These are phyloP conservation scores for Penicillium sclerotiorum DNA, from an alignment of 2,329 filamentous ascomycete species.

Conservation along the genomic window DNA sequence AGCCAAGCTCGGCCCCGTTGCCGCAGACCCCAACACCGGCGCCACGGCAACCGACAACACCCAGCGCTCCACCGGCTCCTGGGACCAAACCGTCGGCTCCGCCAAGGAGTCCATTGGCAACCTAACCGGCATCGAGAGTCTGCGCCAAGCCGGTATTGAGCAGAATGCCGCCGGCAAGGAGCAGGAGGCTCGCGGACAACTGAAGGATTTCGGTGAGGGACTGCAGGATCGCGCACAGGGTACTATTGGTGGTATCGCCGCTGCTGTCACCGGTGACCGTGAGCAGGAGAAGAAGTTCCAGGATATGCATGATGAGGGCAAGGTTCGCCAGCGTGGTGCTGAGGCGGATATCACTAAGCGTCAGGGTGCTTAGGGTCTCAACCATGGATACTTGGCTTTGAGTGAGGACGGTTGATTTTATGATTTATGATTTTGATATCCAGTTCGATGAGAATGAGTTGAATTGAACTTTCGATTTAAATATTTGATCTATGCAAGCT, in stretches of 20 bases:
- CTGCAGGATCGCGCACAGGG: conserved; percentile 69
- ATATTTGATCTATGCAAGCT: no score
- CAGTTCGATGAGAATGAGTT: no score
- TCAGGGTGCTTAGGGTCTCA: conserved; percentile 2
- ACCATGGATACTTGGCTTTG: no score
- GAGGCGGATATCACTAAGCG: conserved; percentile 77
- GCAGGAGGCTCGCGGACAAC: conserved; percentile 80
- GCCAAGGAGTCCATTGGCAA: conserved; percentile 81
- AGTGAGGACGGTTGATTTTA: not conserved
- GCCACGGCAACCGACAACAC: conserved; percentile 71
- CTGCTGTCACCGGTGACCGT: conserved; percentile 72
- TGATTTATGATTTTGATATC: no score
- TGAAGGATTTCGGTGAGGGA: conserved; percentile 73
- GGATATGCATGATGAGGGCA: conserved; percentile 75
- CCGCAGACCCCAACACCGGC: conserved; percentile 66
- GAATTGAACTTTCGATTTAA: no score
- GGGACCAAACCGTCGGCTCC: conserved; percentile 87
- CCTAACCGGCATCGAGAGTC: conserved; percentile 70
- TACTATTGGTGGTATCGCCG: conserved; percentile 68
- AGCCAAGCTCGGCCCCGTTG: conserved; percentile 71
- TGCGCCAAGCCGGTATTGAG: conserved; percentile 73
- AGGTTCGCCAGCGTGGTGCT: conserved; percentile 79
- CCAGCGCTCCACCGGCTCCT: conserved; percentile 71
- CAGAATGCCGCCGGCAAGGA: conserved; percentile 81
- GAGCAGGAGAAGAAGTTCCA: conserved; percentile 66